A percentile compares a stretch with the other conserved stretches of the same genome.
Evolutionary conservation across 495 filamentous ascomycete species (phyloP).

Genomic region (Penicillium bialowiezense): DNA sequence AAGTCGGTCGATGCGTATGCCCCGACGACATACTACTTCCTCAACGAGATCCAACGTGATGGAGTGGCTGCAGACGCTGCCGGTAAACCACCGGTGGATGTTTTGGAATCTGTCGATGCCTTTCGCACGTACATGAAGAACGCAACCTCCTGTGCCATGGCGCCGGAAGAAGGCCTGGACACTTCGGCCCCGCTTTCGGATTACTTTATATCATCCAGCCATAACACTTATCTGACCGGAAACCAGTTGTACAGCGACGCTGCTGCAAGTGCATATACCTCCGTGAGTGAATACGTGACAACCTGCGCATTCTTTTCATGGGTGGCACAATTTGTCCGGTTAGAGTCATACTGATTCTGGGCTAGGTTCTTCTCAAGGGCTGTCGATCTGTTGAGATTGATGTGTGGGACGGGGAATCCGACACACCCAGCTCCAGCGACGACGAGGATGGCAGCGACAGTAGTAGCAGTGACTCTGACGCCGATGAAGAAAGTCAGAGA

Average conservation of each 20-base stretch:
- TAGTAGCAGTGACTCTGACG: constrained; percentile 26
- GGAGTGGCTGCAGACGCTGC: background rate
- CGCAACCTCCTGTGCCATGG: constrained; percentile 43
- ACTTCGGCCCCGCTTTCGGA: constrained; percentile 68
- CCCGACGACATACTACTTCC: constrained; percentile 15
- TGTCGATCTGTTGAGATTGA: constrained; percentile 95
- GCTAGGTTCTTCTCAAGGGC: constrained; percentile 67
- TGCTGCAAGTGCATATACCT: constrained; percentile 77
- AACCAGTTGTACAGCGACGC: constrained; percentile 87
- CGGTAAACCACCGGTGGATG: constrained; percentile 8
- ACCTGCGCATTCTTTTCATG: background rate
- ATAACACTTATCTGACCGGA: constrained; percentile 92
- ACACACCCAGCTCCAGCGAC: constrained; percentile 29
- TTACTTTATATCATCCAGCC: constrained; percentile 89
- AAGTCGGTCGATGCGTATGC: constrained; percentile 14
- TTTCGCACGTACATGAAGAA: constrained; percentile 64
- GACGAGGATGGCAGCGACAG: constrained; percentile 21
- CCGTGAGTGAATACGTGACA: constrained; percentile 49
- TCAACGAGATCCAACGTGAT: constrained; percentile 27
- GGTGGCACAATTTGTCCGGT: background rate
- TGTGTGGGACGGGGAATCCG: constrained; percentile 80
- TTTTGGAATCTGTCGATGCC: constrained; percentile 39
- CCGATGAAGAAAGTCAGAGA: constrained; percentile 9
- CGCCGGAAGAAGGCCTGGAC: constrained; percentile 41
- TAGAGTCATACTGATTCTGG: background rate